These are phyloP conservation scores for Podospora sp. DNA, from an alignment of 495 filamentous ascomycete genomes.

Conservation along the genomic window DNA sequence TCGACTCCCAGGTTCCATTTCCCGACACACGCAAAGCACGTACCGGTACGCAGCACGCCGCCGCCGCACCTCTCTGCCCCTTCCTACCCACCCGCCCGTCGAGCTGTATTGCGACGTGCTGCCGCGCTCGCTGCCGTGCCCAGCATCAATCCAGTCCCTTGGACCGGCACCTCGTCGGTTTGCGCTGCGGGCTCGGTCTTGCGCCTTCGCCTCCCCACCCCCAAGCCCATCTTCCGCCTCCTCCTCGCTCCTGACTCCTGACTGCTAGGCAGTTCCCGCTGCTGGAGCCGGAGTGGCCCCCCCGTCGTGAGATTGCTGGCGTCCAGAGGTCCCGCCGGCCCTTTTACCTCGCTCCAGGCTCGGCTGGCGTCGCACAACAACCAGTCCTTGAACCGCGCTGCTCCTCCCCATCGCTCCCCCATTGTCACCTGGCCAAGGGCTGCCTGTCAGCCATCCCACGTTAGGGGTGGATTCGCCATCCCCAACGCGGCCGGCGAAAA, in stretches of 20 bases:
- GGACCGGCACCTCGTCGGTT: background rate
- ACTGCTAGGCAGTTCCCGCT: background rate
- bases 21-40: background rate
- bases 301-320: background rate
- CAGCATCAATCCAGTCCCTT: background rate
- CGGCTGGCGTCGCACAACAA: background rate
- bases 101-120: background rate
- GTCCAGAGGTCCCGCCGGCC: background rate
- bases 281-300: background rate
- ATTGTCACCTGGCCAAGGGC: background rate
- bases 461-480: constrained; percentile 9
- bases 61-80: background rate
- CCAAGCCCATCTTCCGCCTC: background rate
- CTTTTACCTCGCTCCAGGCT: background rate
- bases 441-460: constrained; percentile 9
- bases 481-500: constrained; percentile 17
- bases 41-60: background rate
- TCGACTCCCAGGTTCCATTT: constrained; percentile 15
- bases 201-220: background rate
- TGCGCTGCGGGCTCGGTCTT: background rate
- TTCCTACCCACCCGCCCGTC: background rate
- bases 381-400: background rate
- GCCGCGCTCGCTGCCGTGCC: background rate
- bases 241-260: background rate
- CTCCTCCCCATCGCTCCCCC: background rate